Evolutionary conservation across 148 eudicot genomes (phyloP).

Genomic region (Drosera capensis): DNA sequence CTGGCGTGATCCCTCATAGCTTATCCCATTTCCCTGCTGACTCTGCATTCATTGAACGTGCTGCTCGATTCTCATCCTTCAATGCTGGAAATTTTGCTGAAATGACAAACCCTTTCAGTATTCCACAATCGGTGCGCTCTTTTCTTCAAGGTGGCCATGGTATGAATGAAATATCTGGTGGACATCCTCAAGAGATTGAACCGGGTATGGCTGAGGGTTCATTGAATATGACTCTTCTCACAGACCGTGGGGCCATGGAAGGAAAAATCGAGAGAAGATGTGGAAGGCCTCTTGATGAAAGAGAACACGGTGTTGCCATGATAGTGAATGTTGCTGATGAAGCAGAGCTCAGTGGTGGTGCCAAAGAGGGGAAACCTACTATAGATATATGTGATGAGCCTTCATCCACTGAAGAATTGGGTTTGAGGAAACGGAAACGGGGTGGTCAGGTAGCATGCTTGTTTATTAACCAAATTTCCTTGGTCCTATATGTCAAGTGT

Average conservation of each 20-base stretch:
- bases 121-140: conserved; percentile 25
- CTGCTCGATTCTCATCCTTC: conserved; percentile 85
- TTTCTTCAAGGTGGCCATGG: conserved; percentile 24
- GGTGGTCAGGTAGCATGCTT: conserved; percentile 36
- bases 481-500: neutral
- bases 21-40: conserved; percentile 74
- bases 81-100: conserved; percentile 53
- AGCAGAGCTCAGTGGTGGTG: conserved; percentile 40
- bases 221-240: conserved; percentile 24
- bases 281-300: conserved; percentile 28
- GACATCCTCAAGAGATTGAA: conserved; percentile 23
- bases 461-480: neutral
- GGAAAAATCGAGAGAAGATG: conserved; percentile 25
- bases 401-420: conserved; percentile 28
- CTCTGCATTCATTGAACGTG: conserved; percentile 88
- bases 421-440: conserved; percentile 68
- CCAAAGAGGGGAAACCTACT: conserved; percentile 29
- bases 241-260: conserved; percentile 16
- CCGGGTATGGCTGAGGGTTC: conserved; percentile 24
- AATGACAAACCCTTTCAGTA: conserved; percentile 42
- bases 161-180: conserved; percentile 22
- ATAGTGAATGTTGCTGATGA: conserved; percentile 51
- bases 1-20: conserved; percentile 44
- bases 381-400: conserved; percentile 12
- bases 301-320: conserved; percentile 25